Evolutionary conservation across 371 early-diverging fungal genomes (phyloP), one percentile per base, ranked within the genome.

Genomic region (Mortierella sp.): DNA sequence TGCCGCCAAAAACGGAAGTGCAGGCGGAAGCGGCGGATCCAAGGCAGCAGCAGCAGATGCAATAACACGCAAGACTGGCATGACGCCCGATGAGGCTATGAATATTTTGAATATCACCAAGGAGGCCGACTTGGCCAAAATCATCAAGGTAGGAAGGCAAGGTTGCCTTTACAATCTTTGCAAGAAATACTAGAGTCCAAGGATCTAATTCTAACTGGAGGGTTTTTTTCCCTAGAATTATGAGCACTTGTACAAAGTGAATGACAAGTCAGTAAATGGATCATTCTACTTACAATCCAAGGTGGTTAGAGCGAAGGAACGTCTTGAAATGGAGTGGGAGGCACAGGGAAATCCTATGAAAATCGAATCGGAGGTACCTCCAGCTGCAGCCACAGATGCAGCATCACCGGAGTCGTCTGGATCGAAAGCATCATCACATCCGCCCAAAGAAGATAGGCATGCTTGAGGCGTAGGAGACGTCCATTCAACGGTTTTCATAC

Each of bases 221-320:
- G 24, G 13, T 10, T 63, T 45, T 40, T 3, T 50, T 52, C 38
- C 28, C 47, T 84, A 96, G 94, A 93, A 92, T 79, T 98, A 94
- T 76, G 94, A 96, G n/a, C 94, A 94, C 77, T 81, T 98, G 78
- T 97, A 95, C 85, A 91, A 91, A 55, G 91, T 87, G 21, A 99
- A 99, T 84, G 97, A 97, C 77, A 89, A 93, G 43, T 83, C 90
- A 5, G 88, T 88, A 57, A 97, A 97, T 38, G 98, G 98, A 10
- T 95, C 97, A 2, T 94, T 97, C 65, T 99, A 98, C 83, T 69
- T 99, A 64, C 98, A 98, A 74, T 94, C 96, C 40, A 99, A 99
- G 84, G 92, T 99, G 0, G 92, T 94, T 22, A 85, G 97, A 58
- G 99, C 99, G 32, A 94, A 94, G 72, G 97, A 98, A 82, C 92